phyloP scores from a whole-genome alignment of 768 basidiomycete genomes.

The Lyophyllum shimeji region DNA sequence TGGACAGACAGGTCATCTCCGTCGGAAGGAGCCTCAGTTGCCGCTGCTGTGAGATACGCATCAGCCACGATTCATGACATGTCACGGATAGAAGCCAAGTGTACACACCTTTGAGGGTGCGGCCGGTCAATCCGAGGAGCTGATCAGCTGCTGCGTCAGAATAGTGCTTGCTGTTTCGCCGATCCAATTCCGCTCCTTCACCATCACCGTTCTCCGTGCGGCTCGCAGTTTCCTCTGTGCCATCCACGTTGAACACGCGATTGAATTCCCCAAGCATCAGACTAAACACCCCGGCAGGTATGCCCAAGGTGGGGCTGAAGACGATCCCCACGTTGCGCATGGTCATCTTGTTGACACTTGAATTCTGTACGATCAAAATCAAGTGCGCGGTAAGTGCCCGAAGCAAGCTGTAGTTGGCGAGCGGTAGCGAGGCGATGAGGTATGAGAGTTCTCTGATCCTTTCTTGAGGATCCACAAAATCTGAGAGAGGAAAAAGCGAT shows the following conservation, averaged over 20 bases:
- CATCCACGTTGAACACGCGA: slow-evolving; percentile 85
- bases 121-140: slow-evolving; percentile 74
- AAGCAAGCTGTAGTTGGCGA: slow-evolving; percentile 91
- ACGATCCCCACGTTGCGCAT: slow-evolving; percentile 99
- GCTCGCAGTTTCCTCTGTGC: slow-evolving; percentile 30
- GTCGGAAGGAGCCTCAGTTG: slow-evolving; percentile 68
- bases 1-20: slow-evolving; percentile 66
- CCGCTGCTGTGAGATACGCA: slow-evolving; percentile 31
- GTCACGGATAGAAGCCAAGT: slow-evolving; percentile 5
- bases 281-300: slow-evolving; percentile 97
- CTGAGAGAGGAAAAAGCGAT: slow-evolving; percentile 36
- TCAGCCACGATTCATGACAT: slow-evolving; percentile 12
- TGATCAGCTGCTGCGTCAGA: slow-evolving; percentile 81
- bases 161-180: slow-evolving; percentile 84
- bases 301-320: slow-evolving; percentile 95
- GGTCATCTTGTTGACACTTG: slow-evolving; percentile 93
- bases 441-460: slow-evolving; percentile 84
- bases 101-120: slow-evolving; percentile 62
- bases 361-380: slow-evolving; percentile 92
- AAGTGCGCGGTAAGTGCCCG: slow-evolving; percentile 94
- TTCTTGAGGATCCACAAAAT: slow-evolving; percentile 86
- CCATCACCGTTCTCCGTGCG: slow-evolving; percentile 23
- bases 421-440: slow-evolving; percentile 84
- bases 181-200: slow-evolving; percentile 40
- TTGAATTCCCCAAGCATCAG: slow-evolving; percentile 94